phyloP scores from a whole-genome alignment of 768 basidiomycete species.

The Tulasnella sp. region DNA sequence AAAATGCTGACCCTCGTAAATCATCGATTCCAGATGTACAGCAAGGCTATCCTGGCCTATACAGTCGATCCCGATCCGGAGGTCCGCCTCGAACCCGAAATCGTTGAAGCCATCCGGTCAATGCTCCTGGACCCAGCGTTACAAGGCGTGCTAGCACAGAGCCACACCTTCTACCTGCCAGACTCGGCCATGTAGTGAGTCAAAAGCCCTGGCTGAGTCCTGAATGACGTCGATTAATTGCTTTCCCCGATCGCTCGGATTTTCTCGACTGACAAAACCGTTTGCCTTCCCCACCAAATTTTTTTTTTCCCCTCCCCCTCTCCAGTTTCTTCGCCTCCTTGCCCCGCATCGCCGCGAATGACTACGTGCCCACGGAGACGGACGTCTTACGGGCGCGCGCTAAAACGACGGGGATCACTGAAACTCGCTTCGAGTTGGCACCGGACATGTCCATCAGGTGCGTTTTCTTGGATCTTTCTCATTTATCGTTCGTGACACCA shows the following conservation, averaged over 20 bases:
- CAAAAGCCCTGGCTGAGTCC: too few relatives aligned
- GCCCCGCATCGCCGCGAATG: constrained; percentile 30
- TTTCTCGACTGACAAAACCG: not conserved
- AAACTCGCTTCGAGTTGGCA: constrained; percentile 38
- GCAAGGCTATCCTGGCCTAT: constrained; percentile 33
- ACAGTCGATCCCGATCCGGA: constrained; percentile 28
- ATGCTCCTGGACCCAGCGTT: constrained; percentile 39
- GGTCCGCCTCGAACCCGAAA: constrained; percentile 26
- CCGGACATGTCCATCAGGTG: constrained; percentile 33
- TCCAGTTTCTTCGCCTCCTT: constrained; percentile 35
- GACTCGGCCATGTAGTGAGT: constrained; percentile 36
- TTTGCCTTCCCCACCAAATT: not conserved
- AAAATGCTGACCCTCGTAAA: too few relatives aligned
- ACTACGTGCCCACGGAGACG: constrained; percentile 34
- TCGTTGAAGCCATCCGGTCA: constrained; percentile 31
- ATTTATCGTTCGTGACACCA: too few relatives aligned
- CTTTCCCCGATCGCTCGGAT: not conserved
- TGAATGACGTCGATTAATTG: not conserved
- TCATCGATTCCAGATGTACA: constrained; percentile 25
- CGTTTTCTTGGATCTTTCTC: constrained; percentile 10
- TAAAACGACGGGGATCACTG: constrained; percentile 38
- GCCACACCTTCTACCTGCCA: constrained; percentile 38
- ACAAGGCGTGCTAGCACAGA: constrained; percentile 32
- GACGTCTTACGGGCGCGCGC: constrained; percentile 37
- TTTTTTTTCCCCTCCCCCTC: not conserved